Conservation (phyloP, 345 rosid species). For the Eucalyptus guilfoylei region DNA sequence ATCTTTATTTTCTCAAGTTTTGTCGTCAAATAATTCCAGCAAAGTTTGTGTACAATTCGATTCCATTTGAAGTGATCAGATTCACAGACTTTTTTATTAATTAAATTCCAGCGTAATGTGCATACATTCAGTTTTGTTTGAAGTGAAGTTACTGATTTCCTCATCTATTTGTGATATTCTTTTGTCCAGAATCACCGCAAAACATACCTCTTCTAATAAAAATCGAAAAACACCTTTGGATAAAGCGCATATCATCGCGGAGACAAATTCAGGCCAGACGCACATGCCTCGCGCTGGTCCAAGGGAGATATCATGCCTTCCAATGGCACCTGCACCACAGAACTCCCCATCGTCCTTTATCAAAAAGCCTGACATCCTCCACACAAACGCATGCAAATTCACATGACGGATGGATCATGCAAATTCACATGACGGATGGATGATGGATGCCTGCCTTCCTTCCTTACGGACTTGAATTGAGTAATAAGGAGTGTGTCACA, state of each 20-base stretch:
- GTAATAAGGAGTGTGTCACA: not conserved
- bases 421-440: not conserved
- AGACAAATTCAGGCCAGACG: not conserved
- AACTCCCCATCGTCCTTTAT: not conserved
- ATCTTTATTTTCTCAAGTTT: not conserved
- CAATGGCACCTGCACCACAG: not conserved
- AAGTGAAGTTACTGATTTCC: not conserved
- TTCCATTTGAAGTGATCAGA: not conserved
- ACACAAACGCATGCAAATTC: not conserved
- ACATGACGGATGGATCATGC: not conserved
- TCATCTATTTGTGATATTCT: not conserved
- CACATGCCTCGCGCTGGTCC: not conserved
- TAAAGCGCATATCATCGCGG: not conserved
- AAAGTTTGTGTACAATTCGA: no score
- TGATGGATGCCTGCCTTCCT: not conserved
- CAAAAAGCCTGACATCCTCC: not conserved
- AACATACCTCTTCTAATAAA: not conserved
- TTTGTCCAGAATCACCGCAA: rapidly evolving
- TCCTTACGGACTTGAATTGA: not conserved
- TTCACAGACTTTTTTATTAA: not conserved
- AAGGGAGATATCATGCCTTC: not conserved
- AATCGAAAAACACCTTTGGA: not conserved
- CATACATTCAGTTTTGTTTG: rapidly evolving
- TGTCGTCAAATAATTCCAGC: not conserved
- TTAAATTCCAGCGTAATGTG: no score